Evolutionary conservation across 139 green algal genomes (phyloP).

Genomic region (Tetradesmus obliquus): DNA sequence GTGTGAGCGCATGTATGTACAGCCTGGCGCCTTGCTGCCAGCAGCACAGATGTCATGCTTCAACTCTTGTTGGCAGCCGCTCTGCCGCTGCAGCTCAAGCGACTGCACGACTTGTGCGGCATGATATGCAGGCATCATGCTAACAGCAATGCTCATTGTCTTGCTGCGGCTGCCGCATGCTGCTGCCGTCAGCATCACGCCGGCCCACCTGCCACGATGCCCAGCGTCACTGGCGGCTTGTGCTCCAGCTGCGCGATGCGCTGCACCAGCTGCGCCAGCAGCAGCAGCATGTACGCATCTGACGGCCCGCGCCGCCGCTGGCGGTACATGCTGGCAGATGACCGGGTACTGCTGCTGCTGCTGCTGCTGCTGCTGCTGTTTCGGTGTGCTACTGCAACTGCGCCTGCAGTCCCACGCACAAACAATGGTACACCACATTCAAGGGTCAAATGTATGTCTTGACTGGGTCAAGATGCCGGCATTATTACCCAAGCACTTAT

Average conservation of each 20-base stretch:
- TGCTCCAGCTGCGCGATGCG: slow-evolving; percentile 60
- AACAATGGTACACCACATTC: no score
- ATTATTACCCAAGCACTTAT: no score
- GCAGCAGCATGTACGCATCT: slow-evolving; percentile 52
- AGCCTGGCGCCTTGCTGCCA: neutral
- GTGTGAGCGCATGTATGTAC: neutral
- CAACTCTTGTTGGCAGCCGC: no score
- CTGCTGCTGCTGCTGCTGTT: neutral
- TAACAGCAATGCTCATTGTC: no score
- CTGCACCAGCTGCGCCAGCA: slow-evolving; percentile 62
- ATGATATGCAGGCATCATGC: no score
- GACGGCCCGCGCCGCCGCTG: neutral
- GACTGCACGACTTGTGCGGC: no score
- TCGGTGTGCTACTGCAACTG: neutral
- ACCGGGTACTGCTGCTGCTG: neutral
- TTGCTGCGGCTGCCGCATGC: neutral
- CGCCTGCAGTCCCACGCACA: neutral
- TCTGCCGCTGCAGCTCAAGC: no score
- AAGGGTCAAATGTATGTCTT: no score
- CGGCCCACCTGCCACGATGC: slow-evolving; percentile 59
- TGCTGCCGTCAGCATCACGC: neutral
- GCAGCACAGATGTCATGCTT: neutral
- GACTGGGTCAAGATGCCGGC: no score
- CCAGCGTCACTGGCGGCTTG: slow-evolving; percentile 80
- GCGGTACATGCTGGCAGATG: neutral